Conservation (phyloP, 108 stramenopile genomes). For the Schizochytrium sp. region DNA sequence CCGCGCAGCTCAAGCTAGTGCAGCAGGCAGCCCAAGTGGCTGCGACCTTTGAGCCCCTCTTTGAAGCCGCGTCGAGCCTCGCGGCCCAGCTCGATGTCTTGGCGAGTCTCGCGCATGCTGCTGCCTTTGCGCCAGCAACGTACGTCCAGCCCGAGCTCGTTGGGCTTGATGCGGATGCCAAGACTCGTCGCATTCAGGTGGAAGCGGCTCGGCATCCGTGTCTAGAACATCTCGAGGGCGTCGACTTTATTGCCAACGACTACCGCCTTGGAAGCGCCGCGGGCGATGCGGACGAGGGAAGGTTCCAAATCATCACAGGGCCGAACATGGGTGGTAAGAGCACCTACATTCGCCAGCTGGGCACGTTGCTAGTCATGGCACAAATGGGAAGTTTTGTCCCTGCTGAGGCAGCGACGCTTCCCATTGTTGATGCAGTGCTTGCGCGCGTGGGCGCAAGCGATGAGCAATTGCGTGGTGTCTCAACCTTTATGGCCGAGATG, state of each 20-base stretch:
- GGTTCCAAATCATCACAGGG: slow-evolving; percentile 81
- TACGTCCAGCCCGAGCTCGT: slow-evolving; percentile 67
- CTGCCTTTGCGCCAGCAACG: slow-evolving; percentile 63
- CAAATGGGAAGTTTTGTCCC: slow-evolving; percentile 87
- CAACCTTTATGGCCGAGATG: slow-evolving; percentile 99
- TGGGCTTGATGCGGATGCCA: slow-evolving; percentile 60
- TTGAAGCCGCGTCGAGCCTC: not conserved
- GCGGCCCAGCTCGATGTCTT: slow-evolving; percentile 27
- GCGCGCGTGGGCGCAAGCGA: slow-evolving; percentile 93
- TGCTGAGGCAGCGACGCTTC: slow-evolving; percentile 66
- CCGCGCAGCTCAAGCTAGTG: not conserved
- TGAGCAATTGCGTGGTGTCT: slow-evolving; percentile 79
- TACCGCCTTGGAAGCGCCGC: slow-evolving; percentile 27
- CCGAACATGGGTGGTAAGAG: slow-evolving; percentile 94
- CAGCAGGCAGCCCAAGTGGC: not conserved
- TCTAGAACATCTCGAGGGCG: slow-evolving; percentile 74
- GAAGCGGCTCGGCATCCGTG: slow-evolving; percentile 85
- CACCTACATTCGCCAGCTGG: slow-evolving; percentile 89
- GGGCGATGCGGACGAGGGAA: slow-evolving; percentile 29
- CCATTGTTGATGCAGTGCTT: slow-evolving; percentile 76
- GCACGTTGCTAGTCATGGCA: slow-evolving; percentile 83
- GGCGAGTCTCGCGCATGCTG: slow-evolving; percentile 66
- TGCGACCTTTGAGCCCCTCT: not conserved
- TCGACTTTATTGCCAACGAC: slow-evolving; percentile 92
- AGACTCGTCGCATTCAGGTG: slow-evolving; percentile 27